Base-by-base conservation (phyloP, 1,139 yeast species). In the Scheffersomyces illinoinensis region DNA sequence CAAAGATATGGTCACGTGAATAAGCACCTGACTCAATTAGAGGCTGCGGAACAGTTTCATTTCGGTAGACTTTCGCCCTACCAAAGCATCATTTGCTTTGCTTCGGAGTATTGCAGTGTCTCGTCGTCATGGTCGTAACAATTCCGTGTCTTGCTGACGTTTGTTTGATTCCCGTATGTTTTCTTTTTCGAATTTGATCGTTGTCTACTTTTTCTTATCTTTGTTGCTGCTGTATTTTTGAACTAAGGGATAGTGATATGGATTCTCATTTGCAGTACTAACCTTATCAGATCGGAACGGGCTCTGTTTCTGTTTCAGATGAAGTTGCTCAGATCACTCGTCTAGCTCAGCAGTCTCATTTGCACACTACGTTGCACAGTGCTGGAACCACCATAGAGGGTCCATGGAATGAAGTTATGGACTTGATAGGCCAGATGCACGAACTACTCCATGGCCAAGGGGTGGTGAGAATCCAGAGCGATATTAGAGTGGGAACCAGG, bases 331-430 rank as follows among this genome's bases (percentile, higher is more conserved):
- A 83, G 54, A 86, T 90, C 51, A 93, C 92, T 60, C 77, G 82
- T 53, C 73, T 86, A 56, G 86, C 92, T 33, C 80, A 87, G 58
- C 80, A 79, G 17, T 85, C 90, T 20, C 86, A 84, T 5, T 77
- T 92, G 57, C 81, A 85, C 56, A 86, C 89, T 59, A 86, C 91
- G 0, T 77, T 92, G 63, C 97, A 92, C 73, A 88, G 95, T 64
- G 97, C 97, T 1, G 97, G 97, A 5, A 91, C 97, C 10, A 91
- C 97, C 5, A 89, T 91, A 67, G 90, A 90, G 67, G 97, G 97
- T 0, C 93, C 93, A n/a, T 92, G 97, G 97, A 86, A 87, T 68
- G 91, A 89, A 58, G 97, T 92, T 2, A 89, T 88, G 85, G 85
- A 80, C 43, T 76, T 90, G 58, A 89, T 92, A 66, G 97, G 97